Evolutionary conservation across 306 rosid genomes (phyloP).

Genomic region (Sicyos edulis): DNA sequence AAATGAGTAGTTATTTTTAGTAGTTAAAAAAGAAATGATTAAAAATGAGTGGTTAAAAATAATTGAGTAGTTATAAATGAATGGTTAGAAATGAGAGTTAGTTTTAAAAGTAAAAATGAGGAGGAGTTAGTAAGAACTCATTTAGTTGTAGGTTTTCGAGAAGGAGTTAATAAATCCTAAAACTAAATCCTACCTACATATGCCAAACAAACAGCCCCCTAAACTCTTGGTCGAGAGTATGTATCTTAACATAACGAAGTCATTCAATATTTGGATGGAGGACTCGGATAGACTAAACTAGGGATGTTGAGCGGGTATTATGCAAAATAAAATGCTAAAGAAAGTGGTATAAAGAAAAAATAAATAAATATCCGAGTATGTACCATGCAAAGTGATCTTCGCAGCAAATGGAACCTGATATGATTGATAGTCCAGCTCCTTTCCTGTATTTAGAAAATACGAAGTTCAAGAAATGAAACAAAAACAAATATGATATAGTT

Average conservation of each 20-base stretch:
- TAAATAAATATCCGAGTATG: neutral
- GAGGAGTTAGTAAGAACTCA: too few species aligned
- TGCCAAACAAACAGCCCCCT: too few species aligned
- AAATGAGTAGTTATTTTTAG: too few species aligned
- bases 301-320: neutral
- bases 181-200: too few species aligned
- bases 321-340: neutral
- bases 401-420: constrained; percentile 74
- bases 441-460: constrained; percentile 49
- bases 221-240: too few species aligned
- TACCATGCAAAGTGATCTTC: constrained; percentile 83
- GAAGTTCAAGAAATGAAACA: neutral
- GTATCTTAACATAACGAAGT: neutral
- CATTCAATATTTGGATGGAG: neutral
- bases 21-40: too few species aligned
- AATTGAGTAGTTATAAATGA: too few species aligned
- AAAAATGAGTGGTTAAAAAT: too few species aligned
- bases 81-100: too few species aligned
- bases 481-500: neutral
- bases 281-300: neutral
- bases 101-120: too few species aligned
- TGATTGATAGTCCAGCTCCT: constrained; percentile 57
- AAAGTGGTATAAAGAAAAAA: neutral
- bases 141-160: too few species aligned
- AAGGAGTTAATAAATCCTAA: too few species aligned